Evolutionary conservation across 2,329 filamentous ascomycete species (phyloP), one percentile per base, ranked within the genome.

Genomic region (Trichoderma polysporum): DNA sequence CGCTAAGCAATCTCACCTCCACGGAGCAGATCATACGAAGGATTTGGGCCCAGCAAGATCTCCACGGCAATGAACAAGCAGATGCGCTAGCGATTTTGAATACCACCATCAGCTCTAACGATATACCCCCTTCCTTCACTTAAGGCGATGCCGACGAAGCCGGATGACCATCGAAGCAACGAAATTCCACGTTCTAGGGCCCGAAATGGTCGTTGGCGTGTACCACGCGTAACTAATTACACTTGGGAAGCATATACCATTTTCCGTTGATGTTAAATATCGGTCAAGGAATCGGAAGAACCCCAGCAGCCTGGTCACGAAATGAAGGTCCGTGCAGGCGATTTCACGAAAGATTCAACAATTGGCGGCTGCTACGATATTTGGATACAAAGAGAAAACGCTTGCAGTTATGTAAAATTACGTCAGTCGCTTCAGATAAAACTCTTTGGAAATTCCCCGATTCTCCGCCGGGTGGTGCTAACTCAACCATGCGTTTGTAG

Each of bases 41-140:
- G n/a, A 53, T 66, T 17, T 68, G 66, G 66, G 61, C 54, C 0
- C 60, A 66, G 5, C 66, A 68, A 49, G 66, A 68, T 13, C 54
- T 68, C 5, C 17, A 56, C 31, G 61, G 66, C 5, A 50, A 10
- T 22, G 54, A 52, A 13, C 37, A 67, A 35, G 52, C 52, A 12
- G 66, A 67, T 19, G 66, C 66, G 22, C 22, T 64, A 19, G 31
- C 29, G n/a, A 64, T 67, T 4, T 52, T 67, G 3, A 67, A 67
- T n/a, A 53, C 66, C 22, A 58, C 58, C 37, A 41, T 67, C 22
- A 67, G 59, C 52, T 53, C 59, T 25, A 49, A 58, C 27, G 35
- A 35, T 29, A 58, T 64, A 25, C 66, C 59, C 1, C 66, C 66
- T 8, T 67, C 58, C 15, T 67, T 67, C n/a, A 67, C 66, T 12